Percentiles rank a stretch among this genome's conserved stretches.
Conservation (phyloP, 1,139 yeast species). For the Yamadazyma triangularis region DNA sequence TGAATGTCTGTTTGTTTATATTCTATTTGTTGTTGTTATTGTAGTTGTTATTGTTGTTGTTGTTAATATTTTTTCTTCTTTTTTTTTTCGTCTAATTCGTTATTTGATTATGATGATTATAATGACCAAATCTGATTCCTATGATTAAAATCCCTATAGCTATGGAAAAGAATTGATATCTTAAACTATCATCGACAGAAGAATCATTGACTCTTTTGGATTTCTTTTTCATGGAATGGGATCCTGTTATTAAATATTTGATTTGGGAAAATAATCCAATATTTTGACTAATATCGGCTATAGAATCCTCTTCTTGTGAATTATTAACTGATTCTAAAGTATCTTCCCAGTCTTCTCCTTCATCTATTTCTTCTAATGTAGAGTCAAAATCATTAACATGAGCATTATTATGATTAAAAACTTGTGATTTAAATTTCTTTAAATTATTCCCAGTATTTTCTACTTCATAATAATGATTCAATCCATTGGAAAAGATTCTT, state of each 20-base stretch:
- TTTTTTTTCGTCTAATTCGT: neutral
- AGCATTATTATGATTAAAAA: conserved; percentile 17
- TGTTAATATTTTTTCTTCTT: no score
- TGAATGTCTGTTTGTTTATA: no score
- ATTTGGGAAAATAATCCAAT: conserved; percentile 33
- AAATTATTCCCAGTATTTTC: conserved; percentile 13
- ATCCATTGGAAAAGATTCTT: conserved; percentile 28
- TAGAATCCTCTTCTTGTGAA: conserved; percentile 5
- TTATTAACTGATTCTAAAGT: conserved; percentile 1
- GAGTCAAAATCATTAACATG: conserved; percentile 5
- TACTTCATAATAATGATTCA: conserved; percentile 22
- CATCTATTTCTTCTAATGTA: conserved; percentile 9
- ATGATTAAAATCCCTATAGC: conserved; percentile 42
- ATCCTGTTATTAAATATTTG: conserved; percentile 33
- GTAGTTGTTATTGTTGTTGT: no score
- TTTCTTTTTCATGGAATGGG: conserved; percentile 16
- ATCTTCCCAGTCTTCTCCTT: conserved; percentile 14
- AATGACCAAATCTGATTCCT: conserved; percentile 36
- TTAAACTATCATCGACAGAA: conserved; percentile 38
- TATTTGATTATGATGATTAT: conserved; percentile 7
- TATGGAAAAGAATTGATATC: conserved; percentile 40
- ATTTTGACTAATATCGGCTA: conserved; percentile 9
- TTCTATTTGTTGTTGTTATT: no score
- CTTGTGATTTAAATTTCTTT: conserved; percentile 37
- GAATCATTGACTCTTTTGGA: conserved; percentile 17